Percentiles rank a stretch among this genome's conserved stretches.
These are phyloP conservation scores for Eragrostis tef DNA, from an alignment of 202 grass and related monocot species.

Conservation along the genomic window DNA sequence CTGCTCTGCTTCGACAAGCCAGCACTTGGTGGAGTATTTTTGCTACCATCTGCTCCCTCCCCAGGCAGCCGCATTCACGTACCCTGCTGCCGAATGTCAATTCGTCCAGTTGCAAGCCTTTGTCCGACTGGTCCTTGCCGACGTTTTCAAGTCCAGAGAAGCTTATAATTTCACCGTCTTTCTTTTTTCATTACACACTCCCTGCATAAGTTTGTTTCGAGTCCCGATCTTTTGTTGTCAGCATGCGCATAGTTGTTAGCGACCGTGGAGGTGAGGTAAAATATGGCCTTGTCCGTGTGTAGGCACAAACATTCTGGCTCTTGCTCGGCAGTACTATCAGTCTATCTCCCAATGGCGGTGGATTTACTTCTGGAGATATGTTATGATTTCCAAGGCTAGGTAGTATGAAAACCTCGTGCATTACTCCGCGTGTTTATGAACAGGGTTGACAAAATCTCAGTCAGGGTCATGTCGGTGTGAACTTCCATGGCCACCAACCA, in stretches of 20 bases:
- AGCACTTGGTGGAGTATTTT: not conserved
- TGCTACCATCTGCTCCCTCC: slow-evolving; percentile 9
- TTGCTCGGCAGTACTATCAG: not conserved
- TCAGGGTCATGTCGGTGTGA: slow-evolving; percentile 9
- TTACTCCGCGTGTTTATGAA: not conserved
- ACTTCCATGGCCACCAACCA: not conserved
- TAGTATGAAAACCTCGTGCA: not conserved
- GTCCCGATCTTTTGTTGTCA: slow-evolving; percentile 5
- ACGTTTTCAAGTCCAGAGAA: not conserved
- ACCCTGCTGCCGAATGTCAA: not conserved
- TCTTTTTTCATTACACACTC: not conserved
- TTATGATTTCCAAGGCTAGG: not conserved
- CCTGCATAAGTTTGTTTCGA: not conserved
- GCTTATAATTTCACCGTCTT: not conserved
- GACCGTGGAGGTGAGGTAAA: not conserved
- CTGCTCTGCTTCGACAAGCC: slow-evolving; percentile 16
- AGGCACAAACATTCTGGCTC: slow-evolving; percentile 24
- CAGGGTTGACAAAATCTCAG: slow-evolving; percentile 9
- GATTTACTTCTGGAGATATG: not conserved
- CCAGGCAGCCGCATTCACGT: slow-evolving; percentile 10
- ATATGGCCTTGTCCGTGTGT: not conserved
- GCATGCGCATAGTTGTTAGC: slow-evolving; percentile 36
- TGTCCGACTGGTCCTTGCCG: not conserved
- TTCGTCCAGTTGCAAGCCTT: slow-evolving; percentile 1
- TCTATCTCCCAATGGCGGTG: not conserved